A percentile compares a stretch with the other conserved stretches of the same genome.
Evolutionary conservation across 2,329 filamentous ascomycete genomes (phyloP).

Genomic region (Orbilia blumenaviensis): DNA sequence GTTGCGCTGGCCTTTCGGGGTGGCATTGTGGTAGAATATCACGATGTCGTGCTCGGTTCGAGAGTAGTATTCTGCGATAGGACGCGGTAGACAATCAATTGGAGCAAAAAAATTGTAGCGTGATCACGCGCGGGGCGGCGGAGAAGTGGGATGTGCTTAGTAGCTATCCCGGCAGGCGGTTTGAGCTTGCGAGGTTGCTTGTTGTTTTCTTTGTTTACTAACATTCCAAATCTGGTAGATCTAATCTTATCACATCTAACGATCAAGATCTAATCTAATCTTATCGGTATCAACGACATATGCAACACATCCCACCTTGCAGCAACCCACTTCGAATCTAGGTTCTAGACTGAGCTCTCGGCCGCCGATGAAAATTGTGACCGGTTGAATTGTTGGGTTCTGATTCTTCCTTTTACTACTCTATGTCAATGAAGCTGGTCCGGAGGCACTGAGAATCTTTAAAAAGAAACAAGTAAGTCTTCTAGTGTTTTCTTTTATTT

Average conservation of each 20-base stretch:
- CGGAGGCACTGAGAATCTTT: not conserved
- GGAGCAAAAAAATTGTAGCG: not conserved
- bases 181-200: slow-evolving; percentile 25
- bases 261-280: slow-evolving; percentile 42
- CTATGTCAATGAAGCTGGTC: not conserved
- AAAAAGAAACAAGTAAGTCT: not conserved
- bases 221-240: not conserved
- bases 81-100: not conserved
- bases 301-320: slow-evolving; percentile 53
- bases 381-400: slow-evolving; percentile 9
- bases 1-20: slow-evolving; percentile 39
- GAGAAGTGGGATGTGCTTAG: slow-evolving; percentile 28
- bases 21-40: slow-evolving; percentile 26
- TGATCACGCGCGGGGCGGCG: slow-evolving; percentile 8
- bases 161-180: not conserved
- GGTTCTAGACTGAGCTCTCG: not conserved
- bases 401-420: not conserved
- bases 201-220: slow-evolving; percentile 48
- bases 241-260: slow-evolving; percentile 4
- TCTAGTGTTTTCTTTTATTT: not conserved
- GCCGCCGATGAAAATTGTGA: slow-evolving; percentile 22
- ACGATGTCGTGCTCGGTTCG: not conserved
- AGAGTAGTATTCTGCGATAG: not conserved
- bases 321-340: slow-evolving; percentile 44
- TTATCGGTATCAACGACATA: slow-evolving; percentile 42